A percentile compares a stretch with the other conserved stretches of the same genome.
phyloP scores from a whole-genome alignment of 306 rosid species.

The Casuarina equisetifolia region DNA sequence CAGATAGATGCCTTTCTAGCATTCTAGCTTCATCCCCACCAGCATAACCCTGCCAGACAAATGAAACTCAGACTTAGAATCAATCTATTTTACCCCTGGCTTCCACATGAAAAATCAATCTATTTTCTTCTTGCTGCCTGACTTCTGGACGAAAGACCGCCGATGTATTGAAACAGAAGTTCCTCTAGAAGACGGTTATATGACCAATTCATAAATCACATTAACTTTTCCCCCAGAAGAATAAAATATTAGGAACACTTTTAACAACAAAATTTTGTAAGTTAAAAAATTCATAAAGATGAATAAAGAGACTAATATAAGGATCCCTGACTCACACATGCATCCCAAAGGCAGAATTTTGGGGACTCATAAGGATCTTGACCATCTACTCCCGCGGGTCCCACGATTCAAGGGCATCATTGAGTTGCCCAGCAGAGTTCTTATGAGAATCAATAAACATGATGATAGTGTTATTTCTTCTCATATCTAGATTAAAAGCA shows the following conservation, averaged over 20 bases:
- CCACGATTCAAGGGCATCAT: not conserved
- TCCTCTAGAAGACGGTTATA: not conserved
- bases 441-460: not conserved
- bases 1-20: constrained; percentile 75
- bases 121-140: constrained; percentile 2
- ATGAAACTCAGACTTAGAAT: constrained; percentile 15
- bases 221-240: not conserved
- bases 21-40: constrained; percentile 94
- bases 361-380: not conserved
- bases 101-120: constrained; percentile 13
- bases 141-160: constrained; percentile 5
- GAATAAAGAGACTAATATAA: too few species aligned
- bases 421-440: not conserved
- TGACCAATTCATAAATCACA: not conserved
- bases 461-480: not conserved
- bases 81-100: not conserved
- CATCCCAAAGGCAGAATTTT: not conserved
- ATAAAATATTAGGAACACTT: too few species aligned
- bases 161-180: not conserved
- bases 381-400: not conserved
- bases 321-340: not conserved
- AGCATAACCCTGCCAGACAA: constrained; percentile 73
- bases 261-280: too few species aligned
- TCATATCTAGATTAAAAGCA: not conserved
- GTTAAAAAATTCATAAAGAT: too few species aligned